Evolutionary conservation across 2,329 filamentous ascomycete species (phyloP).

Genomic region (Fusarium longipes): DNA sequence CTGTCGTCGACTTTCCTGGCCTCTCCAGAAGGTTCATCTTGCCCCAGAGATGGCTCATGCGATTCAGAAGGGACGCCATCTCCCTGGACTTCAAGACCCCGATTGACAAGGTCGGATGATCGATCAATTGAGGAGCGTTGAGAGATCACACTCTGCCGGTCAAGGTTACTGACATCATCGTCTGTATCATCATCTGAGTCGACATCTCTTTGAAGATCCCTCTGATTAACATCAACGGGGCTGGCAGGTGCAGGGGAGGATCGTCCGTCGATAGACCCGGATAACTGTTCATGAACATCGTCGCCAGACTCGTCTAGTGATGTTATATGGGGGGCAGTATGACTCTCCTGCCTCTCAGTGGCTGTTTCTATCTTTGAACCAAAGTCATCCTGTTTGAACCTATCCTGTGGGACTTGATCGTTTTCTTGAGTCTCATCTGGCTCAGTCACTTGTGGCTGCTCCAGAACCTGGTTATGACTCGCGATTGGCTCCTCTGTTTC

Average conservation of each 20-base stretch:
- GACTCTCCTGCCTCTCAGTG: background rate
- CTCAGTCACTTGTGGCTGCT: background rate
- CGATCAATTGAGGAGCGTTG: background rate
- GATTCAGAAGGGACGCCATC: background rate
- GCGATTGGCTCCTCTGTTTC: constrained; percentile 2
- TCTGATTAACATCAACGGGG: background rate
- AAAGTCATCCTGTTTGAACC: background rate
- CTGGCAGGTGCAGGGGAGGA: background rate
- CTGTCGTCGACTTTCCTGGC: constrained; percentile 2
- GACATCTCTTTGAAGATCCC: background rate
- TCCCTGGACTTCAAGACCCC: constrained; percentile 1
- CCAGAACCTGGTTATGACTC: background rate
- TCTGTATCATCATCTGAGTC: constrained; percentile 3
- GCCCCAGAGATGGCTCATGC: background rate
- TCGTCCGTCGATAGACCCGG: background rate
- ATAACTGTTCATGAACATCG: background rate
- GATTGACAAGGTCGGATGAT: background rate
- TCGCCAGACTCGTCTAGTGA: constrained; percentile 6
- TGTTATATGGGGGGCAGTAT: background rate
- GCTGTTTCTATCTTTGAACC: background rate
- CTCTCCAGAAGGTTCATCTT: background rate
- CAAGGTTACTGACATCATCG: background rate
- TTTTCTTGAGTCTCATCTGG: background rate
- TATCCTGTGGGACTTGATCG: background rate
- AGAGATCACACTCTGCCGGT: constrained; percentile 2